Conservation (phyloP, 2,329 filamentous ascomycete species). For the Penicillium sp. region DNA sequence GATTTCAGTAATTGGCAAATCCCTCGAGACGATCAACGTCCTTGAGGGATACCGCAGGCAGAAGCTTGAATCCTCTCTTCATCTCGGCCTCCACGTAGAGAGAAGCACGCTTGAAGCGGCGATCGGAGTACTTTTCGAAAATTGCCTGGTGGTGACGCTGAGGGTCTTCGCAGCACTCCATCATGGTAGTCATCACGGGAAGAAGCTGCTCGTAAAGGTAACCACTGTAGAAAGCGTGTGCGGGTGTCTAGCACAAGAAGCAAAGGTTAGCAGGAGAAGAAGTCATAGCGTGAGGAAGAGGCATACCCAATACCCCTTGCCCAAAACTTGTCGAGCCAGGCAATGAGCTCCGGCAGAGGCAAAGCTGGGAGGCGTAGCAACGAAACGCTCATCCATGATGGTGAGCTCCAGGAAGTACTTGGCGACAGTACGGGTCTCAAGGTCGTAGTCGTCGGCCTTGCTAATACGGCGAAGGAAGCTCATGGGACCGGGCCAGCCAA, state of each 20-base stretch:
- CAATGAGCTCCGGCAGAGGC: constrained; percentile 90
- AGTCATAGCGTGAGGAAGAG: constrained; percentile 1
- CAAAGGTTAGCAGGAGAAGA: constrained; percentile 16
- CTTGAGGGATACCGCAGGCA: constrained; percentile 27
- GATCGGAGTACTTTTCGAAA: constrained; percentile 87
- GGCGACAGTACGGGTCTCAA: constrained; percentile 89
- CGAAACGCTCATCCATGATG: constrained; percentile 97
- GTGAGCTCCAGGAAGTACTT: constrained; percentile 98
- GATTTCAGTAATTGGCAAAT: constrained; percentile 17
- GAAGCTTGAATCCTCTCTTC: constrained; percentile 56
- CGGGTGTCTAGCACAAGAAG: constrained; percentile 59
- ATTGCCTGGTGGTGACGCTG: constrained; percentile 80
- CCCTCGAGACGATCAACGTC: constrained; percentile 17
- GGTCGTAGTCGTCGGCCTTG: constrained; percentile 96
- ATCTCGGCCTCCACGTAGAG: constrained; percentile 75
- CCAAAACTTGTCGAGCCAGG: constrained; percentile 80
- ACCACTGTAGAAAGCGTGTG: constrained; percentile 88
- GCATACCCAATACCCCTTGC: constrained; percentile 91
- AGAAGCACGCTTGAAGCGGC: constrained; percentile 81
- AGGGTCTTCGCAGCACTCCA: constrained; percentile 83
- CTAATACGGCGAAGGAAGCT: constrained; percentile 95
- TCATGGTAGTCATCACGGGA: constrained; percentile 71
- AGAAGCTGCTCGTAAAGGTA: constrained; percentile 86
- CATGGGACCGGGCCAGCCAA: constrained; percentile 99
- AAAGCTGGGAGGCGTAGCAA: constrained; percentile 86